Evolutionary conservation across 192 early-diverging fungal genomes (phyloP), one percentile per base, ranked within the genome.

Genomic region (Podila verticillata): DNA sequence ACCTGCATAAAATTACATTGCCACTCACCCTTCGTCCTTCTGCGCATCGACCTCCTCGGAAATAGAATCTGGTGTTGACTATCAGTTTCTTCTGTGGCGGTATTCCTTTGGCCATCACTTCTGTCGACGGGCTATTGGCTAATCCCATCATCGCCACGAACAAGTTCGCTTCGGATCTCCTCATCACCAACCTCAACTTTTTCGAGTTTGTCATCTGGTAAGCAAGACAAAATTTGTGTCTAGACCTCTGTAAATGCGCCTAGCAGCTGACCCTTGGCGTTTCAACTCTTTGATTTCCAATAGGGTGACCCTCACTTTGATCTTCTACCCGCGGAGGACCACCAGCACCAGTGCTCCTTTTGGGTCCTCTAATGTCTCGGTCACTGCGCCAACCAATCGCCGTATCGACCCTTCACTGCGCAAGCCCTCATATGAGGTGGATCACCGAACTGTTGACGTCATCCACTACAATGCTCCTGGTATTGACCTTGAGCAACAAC

Each of bases 121-220:
- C 77, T n/a, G 70, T 22, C 0, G 77, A 80, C 58, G 77, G 77
- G 19, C 54, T 80, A n/a, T 44, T 32, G 8, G 31, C 60, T 3
- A 26, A 66, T 4, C 77, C 70, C 3, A 24, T 59, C 20, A 70
- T 80, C 34, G 70, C 70, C 8, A 30, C 17, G 2, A 68, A 80
- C 54, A 80, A 80, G 61, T 68, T 80, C 48, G 77, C 70, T 6
- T 80, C 77, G 2, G 77, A 80, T 68, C 29, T 80, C 13, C 70
- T 80, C 39, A 80, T 80, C 66, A 64, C 77, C 17, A 72, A 80
- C 26, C 70, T 80, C 61, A 80, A 80, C 61, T 80, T 80, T 72
- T 80, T 80, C 48, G 65, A 67, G 22, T 67, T 80, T 47, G 72
- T 80, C 44, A 72, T 80, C 29, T 80, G 77, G 77, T 80, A 68